phyloP scores from a whole-genome alignment of 345 rosid genomes.

The Abelmoschus esculentus region DNA sequence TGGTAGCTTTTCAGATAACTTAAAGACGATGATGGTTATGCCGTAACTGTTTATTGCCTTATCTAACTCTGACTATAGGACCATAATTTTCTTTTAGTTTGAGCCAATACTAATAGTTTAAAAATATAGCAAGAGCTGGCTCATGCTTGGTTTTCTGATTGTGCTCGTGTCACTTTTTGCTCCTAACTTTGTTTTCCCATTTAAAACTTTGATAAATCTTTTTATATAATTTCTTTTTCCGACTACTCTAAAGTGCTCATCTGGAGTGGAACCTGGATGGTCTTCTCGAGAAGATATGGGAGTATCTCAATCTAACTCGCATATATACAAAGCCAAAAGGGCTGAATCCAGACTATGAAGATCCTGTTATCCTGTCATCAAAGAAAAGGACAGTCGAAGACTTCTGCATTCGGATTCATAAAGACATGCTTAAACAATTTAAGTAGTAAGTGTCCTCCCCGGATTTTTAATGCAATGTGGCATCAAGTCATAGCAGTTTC shows the following conservation, averaged over 20 bases:
- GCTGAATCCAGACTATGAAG: slow-evolving; percentile 95
- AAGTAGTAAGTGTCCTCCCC: slow-evolving; percentile 62
- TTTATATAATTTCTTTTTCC: not conserved
- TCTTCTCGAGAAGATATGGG: slow-evolving; percentile 86
- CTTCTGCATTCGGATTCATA: slow-evolving; percentile 79
- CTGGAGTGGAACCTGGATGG: slow-evolving; percentile 98
- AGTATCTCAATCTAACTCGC: slow-evolving; percentile 80
- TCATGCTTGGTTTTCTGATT: not conserved
- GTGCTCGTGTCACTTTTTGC: not conserved
- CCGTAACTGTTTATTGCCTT: not conserved
- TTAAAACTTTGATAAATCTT: not conserved
- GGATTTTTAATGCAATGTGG: not conserved
- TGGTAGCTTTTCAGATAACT: not conserved
- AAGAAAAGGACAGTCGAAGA: slow-evolving; percentile 86
- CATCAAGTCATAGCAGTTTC: not conserved
- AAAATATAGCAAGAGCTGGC: not conserved
- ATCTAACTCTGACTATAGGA: not conserved
- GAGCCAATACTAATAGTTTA: not conserved
- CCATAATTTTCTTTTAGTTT: not conserved
- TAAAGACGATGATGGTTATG: too few species aligned
- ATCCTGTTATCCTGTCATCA: slow-evolving; percentile 63
- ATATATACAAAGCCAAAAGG: slow-evolving; percentile 96
- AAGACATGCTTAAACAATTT: slow-evolving; percentile 88
- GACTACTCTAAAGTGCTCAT: slow-evolving; percentile 55
- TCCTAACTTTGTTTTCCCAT: not conserved